Conservation (phyloP, 139 green algal species). For the Coccomyxa sp. region DNA sequence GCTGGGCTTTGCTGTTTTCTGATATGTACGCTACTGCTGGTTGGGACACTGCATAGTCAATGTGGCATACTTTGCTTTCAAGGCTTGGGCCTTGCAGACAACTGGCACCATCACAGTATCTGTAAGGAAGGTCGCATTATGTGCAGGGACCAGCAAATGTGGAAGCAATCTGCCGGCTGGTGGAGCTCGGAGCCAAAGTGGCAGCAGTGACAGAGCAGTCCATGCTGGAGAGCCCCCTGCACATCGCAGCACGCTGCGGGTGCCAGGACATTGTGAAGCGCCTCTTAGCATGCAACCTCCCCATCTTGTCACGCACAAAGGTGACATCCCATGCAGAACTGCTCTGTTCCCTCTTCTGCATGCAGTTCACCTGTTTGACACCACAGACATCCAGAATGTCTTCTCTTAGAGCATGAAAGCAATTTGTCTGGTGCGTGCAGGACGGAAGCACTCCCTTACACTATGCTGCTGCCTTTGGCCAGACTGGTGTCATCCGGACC, state of each 20-base stretch:
- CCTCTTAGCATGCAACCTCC: constrained; percentile 16
- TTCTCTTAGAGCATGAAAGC: not conserved
- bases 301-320: constrained; percentile 6
- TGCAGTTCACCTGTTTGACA: too few species aligned
- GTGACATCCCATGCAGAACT: too few species aligned
- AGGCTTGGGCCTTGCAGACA: too few species aligned
- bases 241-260: constrained; percentile 50
- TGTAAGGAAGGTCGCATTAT: too few species aligned
- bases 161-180: constrained; percentile 44
- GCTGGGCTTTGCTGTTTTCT: too few species aligned
- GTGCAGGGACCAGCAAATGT: constrained; percentile 47
- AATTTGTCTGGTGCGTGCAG: constrained; percentile 4
- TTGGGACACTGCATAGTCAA: too few species aligned
- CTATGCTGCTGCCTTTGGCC: constrained; percentile 59
- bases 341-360: too few species aligned
- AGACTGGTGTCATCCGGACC: constrained; percentile 37
- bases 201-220: constrained; percentile 19
- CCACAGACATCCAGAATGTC: too few species aligned
- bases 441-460: constrained; percentile 54
- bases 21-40: too few species aligned
- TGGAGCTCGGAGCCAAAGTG: constrained; percentile 45
- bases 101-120: too few species aligned
- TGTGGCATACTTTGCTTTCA: too few species aligned
- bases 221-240: constrained; percentile 47
- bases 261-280: constrained; percentile 36